Percentiles rank a stretch among this genome's conserved stretches.
Conservation (phyloP, 208 protist genomes). For the Leishmania tarentolae region DNA sequence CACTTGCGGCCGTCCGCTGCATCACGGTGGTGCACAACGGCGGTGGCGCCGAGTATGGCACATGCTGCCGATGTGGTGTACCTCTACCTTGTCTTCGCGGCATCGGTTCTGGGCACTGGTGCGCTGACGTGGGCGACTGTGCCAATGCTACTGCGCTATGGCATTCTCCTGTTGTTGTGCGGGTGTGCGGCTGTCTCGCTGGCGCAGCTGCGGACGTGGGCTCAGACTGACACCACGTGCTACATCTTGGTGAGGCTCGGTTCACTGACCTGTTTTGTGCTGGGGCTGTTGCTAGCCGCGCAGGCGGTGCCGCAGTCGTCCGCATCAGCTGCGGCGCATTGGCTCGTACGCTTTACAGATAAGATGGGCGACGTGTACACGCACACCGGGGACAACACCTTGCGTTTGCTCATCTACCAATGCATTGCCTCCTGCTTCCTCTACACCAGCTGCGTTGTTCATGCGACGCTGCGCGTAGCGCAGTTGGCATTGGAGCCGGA, state of each 20-base stretch:
- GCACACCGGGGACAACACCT: background rate
- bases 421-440: constrained; percentile 14
- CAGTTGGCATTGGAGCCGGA: constrained; percentile 40
- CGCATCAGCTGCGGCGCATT: background rate
- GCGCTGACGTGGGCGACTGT: constrained; percentile 20
- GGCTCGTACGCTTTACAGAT: background rate
- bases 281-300: constrained; percentile 8
- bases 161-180: background rate
- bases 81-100: constrained; percentile 15
- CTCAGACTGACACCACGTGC: background rate
- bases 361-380: constrained; percentile 16
- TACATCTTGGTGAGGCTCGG: constrained; percentile 7
- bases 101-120: constrained; percentile 20
- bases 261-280: background rate
- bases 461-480: constrained; percentile 34
- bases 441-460: constrained; percentile 23
- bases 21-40: constrained; percentile 33
- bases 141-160: constrained; percentile 6
- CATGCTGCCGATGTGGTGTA: constrained; percentile 33
- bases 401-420: constrained; percentile 25
- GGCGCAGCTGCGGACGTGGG: constrained; percentile 9
- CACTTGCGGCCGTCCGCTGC: constrained; percentile 26
- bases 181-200: background rate
- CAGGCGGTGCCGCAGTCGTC: constrained; percentile 7
- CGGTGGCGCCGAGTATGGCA: constrained; percentile 26